phyloP scores from a whole-genome alignment of 1,284 basidiomycete genomes.

The Phaffia rhodozyma region DNA sequence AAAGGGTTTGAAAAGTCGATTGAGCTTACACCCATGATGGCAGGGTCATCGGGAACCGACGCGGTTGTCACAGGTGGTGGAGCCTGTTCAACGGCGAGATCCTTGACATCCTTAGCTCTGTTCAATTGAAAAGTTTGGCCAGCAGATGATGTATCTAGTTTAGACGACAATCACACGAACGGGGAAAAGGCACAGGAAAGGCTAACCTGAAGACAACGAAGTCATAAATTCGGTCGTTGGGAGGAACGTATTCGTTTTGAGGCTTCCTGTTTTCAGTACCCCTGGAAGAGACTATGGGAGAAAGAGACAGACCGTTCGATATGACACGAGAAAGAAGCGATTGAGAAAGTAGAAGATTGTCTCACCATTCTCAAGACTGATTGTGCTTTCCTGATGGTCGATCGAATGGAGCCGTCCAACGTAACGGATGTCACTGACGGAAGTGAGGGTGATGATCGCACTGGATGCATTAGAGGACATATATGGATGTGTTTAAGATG shows the following conservation, averaged over 20 bases:
- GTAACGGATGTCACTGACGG: constrained; percentile 17
- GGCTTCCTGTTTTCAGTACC: constrained; percentile 17
- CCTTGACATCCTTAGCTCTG: constrained; percentile 19
- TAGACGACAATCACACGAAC: neutral
- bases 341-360: neutral
- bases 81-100: constrained; percentile 15
- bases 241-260: constrained; percentile 15
- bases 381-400: constrained; percentile 16
- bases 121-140: neutral
- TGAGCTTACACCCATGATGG: constrained; percentile 16
- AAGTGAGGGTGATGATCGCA: constrained; percentile 17
- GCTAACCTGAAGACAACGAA: constrained; percentile 18
- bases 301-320: neutral
- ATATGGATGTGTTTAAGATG: no score
- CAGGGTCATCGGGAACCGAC: constrained; percentile 16
- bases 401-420: constrained; percentile 18
- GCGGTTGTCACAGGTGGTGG: constrained; percentile 2
- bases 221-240: constrained; percentile 18
- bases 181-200: neutral
- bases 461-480: neutral
- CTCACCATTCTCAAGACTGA: constrained; percentile 17
- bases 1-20: neutral
- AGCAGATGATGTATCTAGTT: neutral
- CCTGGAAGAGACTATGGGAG: constrained; percentile 10
- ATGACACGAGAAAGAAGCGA: no score